Evolutionary conservation across 2,329 filamentous ascomycete species (phyloP), one percentile per base, ranked within the genome.

Genomic region (Cladosporium phlei): DNA sequence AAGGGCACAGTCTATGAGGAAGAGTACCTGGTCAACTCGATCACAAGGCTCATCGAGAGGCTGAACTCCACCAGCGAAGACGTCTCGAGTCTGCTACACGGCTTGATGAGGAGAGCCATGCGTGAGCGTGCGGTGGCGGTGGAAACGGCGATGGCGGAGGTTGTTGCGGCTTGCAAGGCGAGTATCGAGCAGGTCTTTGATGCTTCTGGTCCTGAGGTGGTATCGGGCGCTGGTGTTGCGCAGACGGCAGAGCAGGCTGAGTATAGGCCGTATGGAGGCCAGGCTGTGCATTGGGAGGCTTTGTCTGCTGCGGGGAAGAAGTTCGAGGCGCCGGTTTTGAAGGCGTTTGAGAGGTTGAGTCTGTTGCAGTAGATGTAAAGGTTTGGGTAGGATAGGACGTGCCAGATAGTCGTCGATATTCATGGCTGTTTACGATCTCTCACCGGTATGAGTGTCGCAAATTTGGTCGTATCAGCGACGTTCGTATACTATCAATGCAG

Each of bases 1-100:
- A 97, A 97, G 73, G 93, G 93, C 9, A 95, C 88, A 12, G 87
- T 98, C 4, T 98, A 98, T 66, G 93, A 98, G 66, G 91, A 97
- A 63, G 93, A 97, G 67, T 98, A 98, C 66, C 78, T 98, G 4
- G 83, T 95, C 49, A 93, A 90, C 65, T 91, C 85, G 56, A 82
- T 97, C 27, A 79, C 84, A 10, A 76, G 93, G 19, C 75, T 98
- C 25, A 79, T 95, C 11, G 88, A 95, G 64, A 77, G 90, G 27
- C 80, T 95, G 17, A 88, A 90, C 64, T 74, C 74, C 17, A 77
- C 84, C 2, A 77, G 82, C 40, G 75, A 79, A 1, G 93, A 98
- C 64, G 79, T 88, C 0, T 77, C 81, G 60, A 70, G 82, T 12
- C 74, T 97, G 6, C 78, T 95, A 0, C 82, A 86, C 54, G 89